Conservation (phyloP, 208 protist species). For the Leishmania braziliensis region DNA sequence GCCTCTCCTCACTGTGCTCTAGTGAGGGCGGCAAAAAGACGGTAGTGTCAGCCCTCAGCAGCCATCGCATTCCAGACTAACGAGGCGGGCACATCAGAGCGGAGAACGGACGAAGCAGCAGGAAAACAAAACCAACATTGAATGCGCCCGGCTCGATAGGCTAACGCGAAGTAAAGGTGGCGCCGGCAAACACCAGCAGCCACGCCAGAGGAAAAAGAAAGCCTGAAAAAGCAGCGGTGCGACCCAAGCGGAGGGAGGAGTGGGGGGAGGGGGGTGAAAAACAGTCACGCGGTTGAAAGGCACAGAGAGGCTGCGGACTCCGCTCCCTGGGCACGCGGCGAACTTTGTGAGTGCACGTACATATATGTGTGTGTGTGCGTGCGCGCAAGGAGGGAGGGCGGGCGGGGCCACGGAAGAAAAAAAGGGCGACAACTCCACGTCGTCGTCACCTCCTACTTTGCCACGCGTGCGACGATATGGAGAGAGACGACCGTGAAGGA, state of each 20-base stretch:
- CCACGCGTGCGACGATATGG: background rate
- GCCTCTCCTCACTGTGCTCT: background rate
- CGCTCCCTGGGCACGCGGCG: background rate
- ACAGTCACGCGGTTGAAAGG: background rate
- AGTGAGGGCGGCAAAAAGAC: fast-evolving
- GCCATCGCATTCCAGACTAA: background rate
- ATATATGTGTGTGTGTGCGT: background rate
- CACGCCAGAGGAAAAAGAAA: too few relatives aligned
- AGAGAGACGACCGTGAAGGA: background rate
- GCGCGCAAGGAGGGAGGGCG: background rate
- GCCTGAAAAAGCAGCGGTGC: background rate
- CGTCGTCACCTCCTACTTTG: background rate
- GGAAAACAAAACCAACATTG: background rate
- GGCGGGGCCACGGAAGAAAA: background rate
- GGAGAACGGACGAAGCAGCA: background rate
- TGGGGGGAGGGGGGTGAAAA: too few relatives aligned
- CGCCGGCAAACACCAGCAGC: too few relatives aligned
- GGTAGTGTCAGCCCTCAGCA: background rate
- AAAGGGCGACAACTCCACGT: background rate
- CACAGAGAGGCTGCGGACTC: background rate
- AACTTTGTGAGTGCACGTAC: background rate
- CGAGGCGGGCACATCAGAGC: background rate
- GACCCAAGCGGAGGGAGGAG: too few relatives aligned
- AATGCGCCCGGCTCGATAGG: too few relatives aligned
- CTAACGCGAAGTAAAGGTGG: too few relatives aligned